phyloP scores from a whole-genome alignment of 2,329 filamentous ascomycete species.

The Trichoderma brevicompactum region DNA sequence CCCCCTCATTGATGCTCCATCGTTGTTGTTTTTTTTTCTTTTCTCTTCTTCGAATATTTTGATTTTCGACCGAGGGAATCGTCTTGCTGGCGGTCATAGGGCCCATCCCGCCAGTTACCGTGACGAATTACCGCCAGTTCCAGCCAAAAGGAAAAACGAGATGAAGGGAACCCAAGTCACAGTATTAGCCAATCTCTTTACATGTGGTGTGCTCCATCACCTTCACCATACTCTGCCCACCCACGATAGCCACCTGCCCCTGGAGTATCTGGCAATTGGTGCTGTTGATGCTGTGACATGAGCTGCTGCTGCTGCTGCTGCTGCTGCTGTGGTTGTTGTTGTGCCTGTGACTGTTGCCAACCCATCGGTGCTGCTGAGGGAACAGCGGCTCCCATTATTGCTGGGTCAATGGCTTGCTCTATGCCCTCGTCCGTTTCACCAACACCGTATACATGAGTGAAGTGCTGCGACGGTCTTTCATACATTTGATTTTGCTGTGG shows the following conservation, averaged over 20 bases:
- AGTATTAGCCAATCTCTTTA: background rate
- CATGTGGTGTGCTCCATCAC: slow-evolving; percentile 17
- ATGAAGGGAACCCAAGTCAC: background rate
- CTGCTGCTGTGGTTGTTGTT: background rate
- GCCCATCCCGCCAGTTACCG: background rate
- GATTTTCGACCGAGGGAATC: slow-evolving; percentile 6
- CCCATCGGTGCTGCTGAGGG: slow-evolving; percentile 46
- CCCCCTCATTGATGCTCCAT: background rate
- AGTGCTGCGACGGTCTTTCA: slow-evolving; percentile 47
- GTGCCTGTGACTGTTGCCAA: slow-evolving; percentile 47
- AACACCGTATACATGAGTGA: slow-evolving; percentile 52
- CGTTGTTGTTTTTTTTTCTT: background rate
- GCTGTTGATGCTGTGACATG: slow-evolving; percentile 28
- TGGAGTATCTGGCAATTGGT: slow-evolving; percentile 44
- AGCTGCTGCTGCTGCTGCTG: slow-evolving; percentile 17
- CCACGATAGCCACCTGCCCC: slow-evolving; percentile 35
- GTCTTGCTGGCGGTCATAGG: background rate
- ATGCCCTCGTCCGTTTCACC: slow-evolving; percentile 41
- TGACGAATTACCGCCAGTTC: background rate
- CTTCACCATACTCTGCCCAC: slow-evolving; percentile 14
- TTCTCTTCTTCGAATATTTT: background rate
- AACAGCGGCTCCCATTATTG: slow-evolving; percentile 42
- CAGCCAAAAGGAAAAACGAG: background rate
- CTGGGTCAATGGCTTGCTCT: slow-evolving; percentile 24
- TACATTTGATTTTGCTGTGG: slow-evolving; percentile 48